Evolutionary conservation across 2,329 filamentous ascomycete species (phyloP), one percentile per base, ranked within the genome.

Genomic region (Ophiocordyceps sinensis): DNA sequence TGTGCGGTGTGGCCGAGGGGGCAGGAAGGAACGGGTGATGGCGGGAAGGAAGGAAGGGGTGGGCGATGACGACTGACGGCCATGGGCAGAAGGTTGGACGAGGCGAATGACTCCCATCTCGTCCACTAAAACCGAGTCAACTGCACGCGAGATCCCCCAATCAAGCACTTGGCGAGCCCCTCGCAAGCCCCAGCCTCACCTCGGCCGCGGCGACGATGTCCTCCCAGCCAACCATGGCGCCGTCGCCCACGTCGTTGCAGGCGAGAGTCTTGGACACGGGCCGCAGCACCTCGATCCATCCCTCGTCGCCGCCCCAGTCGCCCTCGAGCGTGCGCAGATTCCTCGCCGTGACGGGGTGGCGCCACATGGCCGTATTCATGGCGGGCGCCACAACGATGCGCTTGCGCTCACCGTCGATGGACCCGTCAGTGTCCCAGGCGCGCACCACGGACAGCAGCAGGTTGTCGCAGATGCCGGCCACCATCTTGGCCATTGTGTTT

Each of bases 351-450:
- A 94, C 66, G 2, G 87, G 88, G 56, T 95, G 86, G 42, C 70
- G 67, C 82, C 84, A 94, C 88, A 94, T 94, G 4, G 80, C 78
- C 21, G 77, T 86, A 58, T 95, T 94, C 85, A 94, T 94, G 28
- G 82, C 79, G 2, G 81, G 79, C 3, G 83, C 83, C 0, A 89
- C 82, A 2, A 91, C 53, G 30, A 94, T 85, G 47, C 80, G 81
- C 57, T 70, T 75, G 40, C 55, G 59, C 6, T 36, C 39, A 14
- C 55, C 60, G 45, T 82, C 77, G 7, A 81, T 63, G 14, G 68
- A 55, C 0, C 77, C 76, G n/a, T 69, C 70, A 0, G 78, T 79
- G 60, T 96, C 89, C 91, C 89, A 98, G 0, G 89, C 89, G 17
- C 89, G 70, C 31, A 91, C 71, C 0, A 91, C 81, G 38, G 65